These are phyloP conservation scores for Diospyros kaki DNA, from an alignment of 148 eudicot species.

Conservation along the genomic window DNA sequence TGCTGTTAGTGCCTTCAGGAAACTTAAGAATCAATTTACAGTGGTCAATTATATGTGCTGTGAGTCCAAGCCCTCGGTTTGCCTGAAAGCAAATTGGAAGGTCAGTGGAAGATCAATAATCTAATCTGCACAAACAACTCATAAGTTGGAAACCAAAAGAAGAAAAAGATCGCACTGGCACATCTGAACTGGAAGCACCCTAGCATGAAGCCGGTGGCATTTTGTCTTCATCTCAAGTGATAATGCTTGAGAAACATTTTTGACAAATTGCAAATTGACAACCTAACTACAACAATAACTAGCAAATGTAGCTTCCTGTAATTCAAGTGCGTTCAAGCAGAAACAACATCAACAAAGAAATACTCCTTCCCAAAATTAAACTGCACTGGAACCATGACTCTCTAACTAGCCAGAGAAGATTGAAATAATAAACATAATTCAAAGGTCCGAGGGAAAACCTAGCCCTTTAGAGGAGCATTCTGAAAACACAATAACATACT, in stretches of 20 bases:
- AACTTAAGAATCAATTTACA: conserved; percentile 87
- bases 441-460: too few species aligned
- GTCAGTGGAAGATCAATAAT: not conserved
- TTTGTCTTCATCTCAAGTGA: not conserved
- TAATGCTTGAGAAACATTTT: not conserved
- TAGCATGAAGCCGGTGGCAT: not conserved
- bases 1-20: conserved; percentile 90
- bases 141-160: not conserved
- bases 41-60: conserved; percentile 82
- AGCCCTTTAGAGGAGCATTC: not conserved
- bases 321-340: not conserved
- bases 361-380: not conserved
- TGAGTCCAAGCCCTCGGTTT: conserved; percentile 91
- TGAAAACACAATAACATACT: not conserved
- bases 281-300: not conserved
- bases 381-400: not conserved
- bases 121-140: not conserved
- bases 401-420: not conserved
- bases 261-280: not conserved
- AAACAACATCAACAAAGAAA: not conserved
- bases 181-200: not conserved
- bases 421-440: not conserved
- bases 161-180: not conserved
- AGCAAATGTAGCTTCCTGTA: not conserved
- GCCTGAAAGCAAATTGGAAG: conserved; percentile 46